These are phyloP conservation scores for Grosmannia huntii DNA, from an alignment of 2,329 filamentous ascomycete genomes.

Conservation along the genomic window DNA sequence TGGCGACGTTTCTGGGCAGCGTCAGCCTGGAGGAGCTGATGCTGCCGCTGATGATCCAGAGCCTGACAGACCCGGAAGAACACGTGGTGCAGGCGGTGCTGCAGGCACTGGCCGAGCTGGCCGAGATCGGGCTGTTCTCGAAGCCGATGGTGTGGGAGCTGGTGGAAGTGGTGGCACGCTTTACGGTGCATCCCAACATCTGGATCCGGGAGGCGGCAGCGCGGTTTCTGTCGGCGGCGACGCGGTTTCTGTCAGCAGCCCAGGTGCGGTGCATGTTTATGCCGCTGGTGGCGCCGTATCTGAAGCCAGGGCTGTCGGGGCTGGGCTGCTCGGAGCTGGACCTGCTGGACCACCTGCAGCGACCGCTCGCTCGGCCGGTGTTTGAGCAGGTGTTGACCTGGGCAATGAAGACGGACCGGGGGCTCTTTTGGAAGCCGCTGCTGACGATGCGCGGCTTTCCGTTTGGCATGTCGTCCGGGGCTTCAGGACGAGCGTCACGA, in stretches of 20 bases:
- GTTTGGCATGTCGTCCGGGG: conserved; percentile 51
- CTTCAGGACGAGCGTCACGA: conserved; percentile 22
- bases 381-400: conserved; percentile 79
- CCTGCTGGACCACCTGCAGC: conserved; percentile 71
- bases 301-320: conserved; percentile 59
- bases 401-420: conserved; percentile 69
- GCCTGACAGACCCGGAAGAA: conserved; percentile 83
- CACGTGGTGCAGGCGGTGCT: conserved; percentile 87
- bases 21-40: conserved; percentile 91
- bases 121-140: conserved; percentile 76
- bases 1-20: conserved; percentile 80
- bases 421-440: conserved; percentile 75
- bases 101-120: conserved; percentile 77
- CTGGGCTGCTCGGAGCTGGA: conserved; percentile 43
- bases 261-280: conserved; percentile 74
- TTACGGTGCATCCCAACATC: conserved; percentile 84
- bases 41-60: conserved; percentile 88
- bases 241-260: conserved; percentile 62
- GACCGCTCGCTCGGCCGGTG: conserved; percentile 63
- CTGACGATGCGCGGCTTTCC: conserved; percentile 51
- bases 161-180: conserved; percentile 68
- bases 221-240: conserved; percentile 68
- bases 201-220: conserved; percentile 90
- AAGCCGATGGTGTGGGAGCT: conserved; percentile 78
- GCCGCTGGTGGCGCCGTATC: conserved; percentile 67